These are phyloP conservation scores for Tephrocybe sp. DNA, from an alignment of 768 basidiomycete species.

Conservation along the genomic window DNA sequence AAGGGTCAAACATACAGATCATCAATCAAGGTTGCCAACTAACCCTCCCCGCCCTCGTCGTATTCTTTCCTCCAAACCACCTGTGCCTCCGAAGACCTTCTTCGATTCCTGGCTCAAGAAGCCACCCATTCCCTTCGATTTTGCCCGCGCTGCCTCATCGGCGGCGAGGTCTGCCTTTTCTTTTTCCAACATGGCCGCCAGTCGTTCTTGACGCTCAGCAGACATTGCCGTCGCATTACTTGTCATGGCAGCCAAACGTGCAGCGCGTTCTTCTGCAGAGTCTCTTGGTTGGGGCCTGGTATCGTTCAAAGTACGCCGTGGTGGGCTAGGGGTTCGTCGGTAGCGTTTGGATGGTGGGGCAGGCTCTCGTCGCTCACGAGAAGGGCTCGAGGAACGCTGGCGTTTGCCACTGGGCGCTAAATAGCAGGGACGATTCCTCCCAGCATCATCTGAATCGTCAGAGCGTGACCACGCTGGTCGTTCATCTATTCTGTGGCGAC, in stretches of 20 bases:
- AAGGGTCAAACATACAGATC: background rate
- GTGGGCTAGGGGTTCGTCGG: conserved; percentile 39
- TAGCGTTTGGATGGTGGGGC: conserved; percentile 45
- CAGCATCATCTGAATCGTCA: conserved; percentile 50
- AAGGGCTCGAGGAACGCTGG: conserved; percentile 35
- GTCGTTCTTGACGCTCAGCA: conserved; percentile 67
- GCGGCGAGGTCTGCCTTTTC: conserved; percentile 78
- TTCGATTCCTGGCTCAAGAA: conserved; percentile 86
- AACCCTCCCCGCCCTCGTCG: conserved; percentile 69
- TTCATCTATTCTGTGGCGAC: conserved; percentile 22
- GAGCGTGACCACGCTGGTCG: conserved; percentile 47
- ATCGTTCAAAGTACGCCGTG: conserved; percentile 22
- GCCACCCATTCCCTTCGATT: conserved; percentile 74
- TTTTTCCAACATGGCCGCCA: conserved; percentile 66
- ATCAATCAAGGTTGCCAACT: conserved; percentile 62
- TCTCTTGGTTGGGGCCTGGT: conserved; percentile 20
- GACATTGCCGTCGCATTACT: conserved; percentile 67
- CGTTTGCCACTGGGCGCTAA: conserved; percentile 35
- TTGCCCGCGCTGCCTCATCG: conserved; percentile 65
- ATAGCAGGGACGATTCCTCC: conserved; percentile 25
- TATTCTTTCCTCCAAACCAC: conserved; percentile 79
- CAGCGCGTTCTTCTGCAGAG: conserved; percentile 60
- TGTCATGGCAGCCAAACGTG: conserved; percentile 90
- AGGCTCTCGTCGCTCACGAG: conserved; percentile 22
- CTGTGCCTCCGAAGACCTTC: conserved; percentile 76